Percentiles rank a stretch among this genome's conserved stretches.
phyloP scores from a whole-genome alignment of 305 asterid genomes.

The Fraxinus sp. region DNA sequence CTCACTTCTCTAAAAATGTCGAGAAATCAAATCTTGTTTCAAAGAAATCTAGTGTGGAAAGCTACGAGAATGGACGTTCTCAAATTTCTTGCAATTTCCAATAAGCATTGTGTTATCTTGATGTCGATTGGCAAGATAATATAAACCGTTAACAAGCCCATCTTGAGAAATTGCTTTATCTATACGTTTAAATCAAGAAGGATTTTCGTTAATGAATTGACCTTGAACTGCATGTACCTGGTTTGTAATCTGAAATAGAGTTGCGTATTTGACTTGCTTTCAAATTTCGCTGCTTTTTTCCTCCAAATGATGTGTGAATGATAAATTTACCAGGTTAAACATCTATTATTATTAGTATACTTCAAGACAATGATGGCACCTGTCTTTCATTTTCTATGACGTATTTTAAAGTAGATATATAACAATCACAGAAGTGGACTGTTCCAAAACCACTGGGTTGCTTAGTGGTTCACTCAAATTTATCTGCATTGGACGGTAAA shows the following conservation, averaged over 20 bases:
- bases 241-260: conserved; percentile 2
- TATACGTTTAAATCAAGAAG: conserved; percentile 16
- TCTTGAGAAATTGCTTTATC: conserved; percentile 11
- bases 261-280: conserved; percentile 11
- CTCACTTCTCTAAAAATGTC: background rate
- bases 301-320: background rate
- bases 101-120: conserved; percentile 19
- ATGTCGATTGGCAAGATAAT: conserved; percentile 33
- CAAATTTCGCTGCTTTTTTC: background rate
- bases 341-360: conserved; percentile 26
- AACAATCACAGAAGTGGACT: conserved; percentile 28
- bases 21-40: background rate
- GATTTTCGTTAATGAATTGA: conserved; percentile 12
- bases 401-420: conserved; percentile 13
- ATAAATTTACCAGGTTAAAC: conserved; percentile 42
- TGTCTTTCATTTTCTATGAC: conserved; percentile 6
- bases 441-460: conserved; percentile 23
- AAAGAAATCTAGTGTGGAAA: background rate
- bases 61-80: background rate
- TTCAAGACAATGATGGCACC: conserved; percentile 24
- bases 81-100: conserved; percentile 24
- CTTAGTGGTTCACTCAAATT: conserved; percentile 17
- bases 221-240: background rate
- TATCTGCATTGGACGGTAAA: background rate
- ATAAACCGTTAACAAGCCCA: conserved; percentile 23